These are phyloP conservation scores for Pleomassaria siparia DNA, from an alignment of 2,329 filamentous ascomycete genomes.

Conservation along the genomic window DNA sequence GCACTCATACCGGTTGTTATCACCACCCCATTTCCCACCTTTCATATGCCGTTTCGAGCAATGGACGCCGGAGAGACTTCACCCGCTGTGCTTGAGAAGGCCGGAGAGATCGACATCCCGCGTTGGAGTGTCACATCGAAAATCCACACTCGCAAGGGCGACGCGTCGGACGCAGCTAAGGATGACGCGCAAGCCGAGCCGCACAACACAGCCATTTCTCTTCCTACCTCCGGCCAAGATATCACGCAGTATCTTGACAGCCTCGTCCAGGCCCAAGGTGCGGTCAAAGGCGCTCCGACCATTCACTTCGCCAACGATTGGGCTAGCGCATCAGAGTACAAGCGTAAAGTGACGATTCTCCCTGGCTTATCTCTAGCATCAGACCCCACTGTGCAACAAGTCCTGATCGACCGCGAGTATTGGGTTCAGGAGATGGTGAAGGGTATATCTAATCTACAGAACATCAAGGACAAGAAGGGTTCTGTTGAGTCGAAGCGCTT, in stretches of 20 bases:
- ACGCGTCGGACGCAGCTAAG: too few species aligned
- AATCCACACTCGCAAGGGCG: too few species aligned
- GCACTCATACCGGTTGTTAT: too few species aligned
- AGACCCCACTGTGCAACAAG: background rate
- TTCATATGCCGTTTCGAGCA: too few species aligned
- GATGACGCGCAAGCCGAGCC: too few species aligned
- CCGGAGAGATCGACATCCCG: too few species aligned
- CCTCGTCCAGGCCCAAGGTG: background rate
- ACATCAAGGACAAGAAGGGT: background rate
- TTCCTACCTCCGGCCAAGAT: background rate
- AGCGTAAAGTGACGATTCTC: background rate
- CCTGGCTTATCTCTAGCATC: background rate
- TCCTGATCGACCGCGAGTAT: background rate
- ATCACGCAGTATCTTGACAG: background rate
- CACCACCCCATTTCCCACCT: too few species aligned
- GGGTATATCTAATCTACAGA: background rate
- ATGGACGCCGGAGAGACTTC: too few species aligned
- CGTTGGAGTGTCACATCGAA: too few species aligned
- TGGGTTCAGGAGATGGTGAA: background rate
- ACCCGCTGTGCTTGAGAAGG: too few species aligned
- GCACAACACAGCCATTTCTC: background rate
- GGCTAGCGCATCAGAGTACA: background rate
- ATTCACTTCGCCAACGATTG: background rate
- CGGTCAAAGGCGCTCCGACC: too few species aligned
- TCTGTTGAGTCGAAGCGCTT: background rate